Evolutionary conservation across 2,329 filamentous ascomycete species (phyloP), one percentile per base, ranked within the genome.

Genomic region (Lecanosticta acicola): DNA sequence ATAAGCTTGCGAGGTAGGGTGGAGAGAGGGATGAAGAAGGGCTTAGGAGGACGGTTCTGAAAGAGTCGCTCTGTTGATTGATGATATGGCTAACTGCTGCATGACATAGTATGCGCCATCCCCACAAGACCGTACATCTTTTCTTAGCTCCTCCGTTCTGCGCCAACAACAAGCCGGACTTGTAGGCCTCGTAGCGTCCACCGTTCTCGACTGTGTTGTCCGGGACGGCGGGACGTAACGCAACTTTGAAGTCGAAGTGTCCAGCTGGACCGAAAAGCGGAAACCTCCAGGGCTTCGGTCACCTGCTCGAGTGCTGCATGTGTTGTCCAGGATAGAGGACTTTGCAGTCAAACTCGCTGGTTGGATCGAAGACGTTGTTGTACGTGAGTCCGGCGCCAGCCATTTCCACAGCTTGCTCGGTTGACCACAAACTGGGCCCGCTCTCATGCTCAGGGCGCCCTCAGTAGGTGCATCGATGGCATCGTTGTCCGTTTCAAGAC

Each of bases 31-130:
- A 45, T 38, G 36, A 21, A 24, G 7, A 16, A 10, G 26, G 8
- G 7, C 21, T 45, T 16, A 39, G 9, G 10, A 19, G 24, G n/a
- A 39, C 9, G 13, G 34, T 45, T 20, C 20, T 44, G 16, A 24
- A 37, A 17, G 13, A 61, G 68, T 1, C 60, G 49, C 5, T 56
- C 58, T 1, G 54, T 4, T 34, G 17, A 13, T 13, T 34, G 4
- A 34, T 4, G 4, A 5, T 4, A 34, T 16, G 32, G 32, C 8
- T 32, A 32, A 9, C 26, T 9, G 26, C 26, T 32, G 8, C 26
- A 32, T n/a, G n/a, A n/a, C n/a, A n/a, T n/a, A n/a, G n/a, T n/a
- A n/a, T n/a, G n/a, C n/a, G n/a, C n/a, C n/a, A 32, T 32, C 26
- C 8, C 26, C 8, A 32, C 26, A 32, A n/a, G 26, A 8, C 26